Percentiles rank a stretch among this genome's conserved stretches.
Evolutionary conservation across 306 rosid species (phyloP).

Genomic region (Prunus campanulata): DNA sequence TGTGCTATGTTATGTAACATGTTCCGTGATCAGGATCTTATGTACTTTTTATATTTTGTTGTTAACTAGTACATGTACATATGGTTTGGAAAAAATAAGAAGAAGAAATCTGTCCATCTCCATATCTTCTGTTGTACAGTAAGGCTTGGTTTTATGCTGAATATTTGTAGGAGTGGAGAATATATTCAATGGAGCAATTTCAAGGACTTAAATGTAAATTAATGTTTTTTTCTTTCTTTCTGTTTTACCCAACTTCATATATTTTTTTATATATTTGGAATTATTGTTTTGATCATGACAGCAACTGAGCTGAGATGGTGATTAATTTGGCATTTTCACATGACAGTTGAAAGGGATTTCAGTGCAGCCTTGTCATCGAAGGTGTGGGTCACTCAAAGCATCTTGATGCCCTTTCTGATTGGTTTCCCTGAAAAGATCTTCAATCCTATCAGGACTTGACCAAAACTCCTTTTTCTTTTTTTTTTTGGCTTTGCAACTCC

Average conservation of each 20-base stretch:
- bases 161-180: constrained; percentile 9
- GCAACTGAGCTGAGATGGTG: not conserved
- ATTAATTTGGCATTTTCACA: not conserved
- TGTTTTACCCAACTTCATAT: not conserved
- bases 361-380: not conserved
- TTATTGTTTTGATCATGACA: not conserved
- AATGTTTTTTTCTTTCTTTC: not conserved
- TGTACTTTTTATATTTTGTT: not conserved
- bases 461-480: no score
- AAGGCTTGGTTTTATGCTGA: constrained; percentile 1
- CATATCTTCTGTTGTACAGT: constrained; percentile 1
- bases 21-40: not conserved
- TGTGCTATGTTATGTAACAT: not conserved
- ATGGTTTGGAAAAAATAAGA: not conserved
- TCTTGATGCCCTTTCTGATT: not conserved
- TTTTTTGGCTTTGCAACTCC: no score
- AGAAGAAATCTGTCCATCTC: not conserved
- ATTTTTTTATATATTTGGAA: not conserved
- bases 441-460: not conserved
- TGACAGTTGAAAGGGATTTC: not conserved
- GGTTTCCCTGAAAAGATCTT: not conserved
- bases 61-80: not conserved
- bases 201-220: not conserved
- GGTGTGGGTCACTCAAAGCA: not conserved
- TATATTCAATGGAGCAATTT: constrained; percentile 24